These are phyloP conservation scores for Hypoxylon cercidicola DNA, from an alignment of 495 filamentous ascomycete species.

Conservation along the genomic window DNA sequence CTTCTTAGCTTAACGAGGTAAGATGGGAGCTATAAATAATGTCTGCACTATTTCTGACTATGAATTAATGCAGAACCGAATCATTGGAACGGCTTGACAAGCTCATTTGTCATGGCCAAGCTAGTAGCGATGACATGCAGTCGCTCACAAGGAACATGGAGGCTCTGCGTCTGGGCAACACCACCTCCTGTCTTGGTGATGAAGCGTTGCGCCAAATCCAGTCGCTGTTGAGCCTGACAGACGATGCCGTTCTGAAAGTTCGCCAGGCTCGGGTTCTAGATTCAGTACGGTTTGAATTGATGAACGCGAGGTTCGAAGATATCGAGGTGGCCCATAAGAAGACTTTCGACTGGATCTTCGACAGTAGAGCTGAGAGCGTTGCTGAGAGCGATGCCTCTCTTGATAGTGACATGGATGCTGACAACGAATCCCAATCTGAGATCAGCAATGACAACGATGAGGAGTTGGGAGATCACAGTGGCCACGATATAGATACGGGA, in stretches of 20 bases:
- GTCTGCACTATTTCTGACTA: neutral
- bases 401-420: neutral
- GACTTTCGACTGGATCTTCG: conserved; percentile 47
- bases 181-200: conserved; percentile 18
- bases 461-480: neutral
- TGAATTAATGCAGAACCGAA: conserved; percentile 17
- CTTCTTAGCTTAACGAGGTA: conserved; percentile 31
- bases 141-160: conserved; percentile 31
- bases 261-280: conserved; percentile 27
- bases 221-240: conserved; percentile 29
- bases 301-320: conserved; percentile 29
- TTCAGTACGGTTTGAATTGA: conserved; percentile 36
- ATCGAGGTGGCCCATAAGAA: conserved; percentile 33
- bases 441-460: neutral
- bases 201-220: conserved; percentile 27
- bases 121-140: conserved; percentile 22
- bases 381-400: neutral
- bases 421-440: neutral
- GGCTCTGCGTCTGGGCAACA: conserved; percentile 29
- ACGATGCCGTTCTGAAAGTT: conserved; percentile 19
- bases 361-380: neutral
- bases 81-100: conserved; percentile 11
- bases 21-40: neutral
- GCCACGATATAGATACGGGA: neutral
- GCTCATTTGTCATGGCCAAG: conserved; percentile 24